Evolutionary conservation across 75 land plant genomes (phyloP), one percentile per base, ranked within the genome.

Genomic region (Azolla pinnata): DNA sequence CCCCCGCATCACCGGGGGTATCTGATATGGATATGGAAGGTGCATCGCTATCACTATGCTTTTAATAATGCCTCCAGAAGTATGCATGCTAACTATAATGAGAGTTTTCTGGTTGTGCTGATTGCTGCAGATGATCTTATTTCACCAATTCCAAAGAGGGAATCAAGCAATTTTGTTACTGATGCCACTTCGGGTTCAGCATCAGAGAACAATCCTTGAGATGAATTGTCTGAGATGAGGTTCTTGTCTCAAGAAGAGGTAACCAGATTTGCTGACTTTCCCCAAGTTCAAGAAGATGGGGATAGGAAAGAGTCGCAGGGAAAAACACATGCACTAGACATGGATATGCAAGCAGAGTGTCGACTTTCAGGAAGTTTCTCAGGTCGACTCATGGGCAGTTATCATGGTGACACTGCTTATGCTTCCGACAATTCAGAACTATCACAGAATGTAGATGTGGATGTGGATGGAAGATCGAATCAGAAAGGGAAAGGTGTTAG

Each of bases 21-120:
- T 75, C 81, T 9, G 95, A 85, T 57, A 77, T 85, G 79, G 86
- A 88, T 28, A 82, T 85, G 81, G 83, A 88, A 82, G 95, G 89
- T 88, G 19, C n/a, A n/a, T n/a, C n/a, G 31, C 68, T 47, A 29
- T 2, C 0, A 12, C 27, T 17, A 28, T 2, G 31, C 21, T 2
- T 54, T 50, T 54, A 3, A 28, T 54, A 7, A 24, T 54, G 10
- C 3, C 2, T 23, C 24, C 16, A 53, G 49, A 46, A 23, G 17
- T 7, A 7, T n/a, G n/a, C n/a, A n/a, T n/a, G n/a, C 42, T 38
- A 38, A 14, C 42, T 38, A 38, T 38, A 38, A 46, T 4, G 14
- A 17, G 14, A 46, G 3, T 46, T 46, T 2, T 46, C 23, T 46
- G 2, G 2, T 46, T 46, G 17, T 17, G 2, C 21, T 46, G 49